phyloP scores from a whole-genome alignment of 805 yeast genomes.

The Metschnikowia lunata region DNA sequence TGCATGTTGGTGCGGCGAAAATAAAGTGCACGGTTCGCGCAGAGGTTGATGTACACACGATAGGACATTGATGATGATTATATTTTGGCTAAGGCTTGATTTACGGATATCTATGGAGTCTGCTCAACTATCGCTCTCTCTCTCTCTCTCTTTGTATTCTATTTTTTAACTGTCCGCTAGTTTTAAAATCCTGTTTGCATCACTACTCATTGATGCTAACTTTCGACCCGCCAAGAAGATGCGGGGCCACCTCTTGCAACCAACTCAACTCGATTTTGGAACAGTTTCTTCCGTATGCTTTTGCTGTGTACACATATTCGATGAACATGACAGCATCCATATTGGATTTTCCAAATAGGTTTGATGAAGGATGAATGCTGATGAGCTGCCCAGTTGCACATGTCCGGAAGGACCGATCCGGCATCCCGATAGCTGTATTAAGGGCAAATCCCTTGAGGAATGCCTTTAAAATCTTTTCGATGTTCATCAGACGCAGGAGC shows the following conservation, averaged over 20 bases:
- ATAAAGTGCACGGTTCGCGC: too few relatives aligned
- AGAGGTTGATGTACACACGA: too few relatives aligned
- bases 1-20: too few relatives aligned
- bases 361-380: constrained; percentile 86
- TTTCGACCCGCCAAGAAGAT: constrained; percentile 45
- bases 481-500: constrained; percentile 37
- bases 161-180: too few relatives aligned
- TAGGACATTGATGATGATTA: too few relatives aligned
- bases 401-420: constrained; percentile 89
- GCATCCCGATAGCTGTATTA: constrained; percentile 91
- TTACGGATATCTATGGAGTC: too few relatives aligned
- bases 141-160: too few relatives aligned
- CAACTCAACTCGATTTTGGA: constrained; percentile 75
- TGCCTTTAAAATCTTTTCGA: constrained; percentile 62
- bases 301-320: constrained; percentile 88
- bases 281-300: constrained; percentile 90
- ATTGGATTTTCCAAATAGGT: constrained; percentile 69
- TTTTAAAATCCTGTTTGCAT: too few relatives aligned
- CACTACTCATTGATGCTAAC: constrained; percentile 22
- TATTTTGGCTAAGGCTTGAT: too few relatives aligned
- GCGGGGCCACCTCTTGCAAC: constrained; percentile 80
- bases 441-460: constrained; percentile 80
- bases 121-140: too few relatives aligned
- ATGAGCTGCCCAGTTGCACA: constrained; percentile 79
- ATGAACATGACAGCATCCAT: constrained; percentile 89